Conservation (phyloP, 2,329 filamentous ascomycete species). For the Xylaria sp. region DNA sequence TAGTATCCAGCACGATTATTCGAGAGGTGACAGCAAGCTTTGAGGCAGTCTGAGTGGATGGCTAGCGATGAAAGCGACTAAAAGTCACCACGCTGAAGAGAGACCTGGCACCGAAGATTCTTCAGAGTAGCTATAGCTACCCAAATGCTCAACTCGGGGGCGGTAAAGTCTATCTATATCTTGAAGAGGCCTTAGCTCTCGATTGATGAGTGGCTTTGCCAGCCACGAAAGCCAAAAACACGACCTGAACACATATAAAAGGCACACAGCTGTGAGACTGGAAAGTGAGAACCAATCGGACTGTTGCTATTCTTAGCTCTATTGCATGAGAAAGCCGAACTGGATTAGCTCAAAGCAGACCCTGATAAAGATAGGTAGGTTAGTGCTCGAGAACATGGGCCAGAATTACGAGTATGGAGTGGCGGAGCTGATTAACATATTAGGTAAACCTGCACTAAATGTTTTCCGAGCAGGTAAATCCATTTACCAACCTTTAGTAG, state of each 20-base stretch:
- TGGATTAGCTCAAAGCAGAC: background rate
- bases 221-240: background rate
- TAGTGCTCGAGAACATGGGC: background rate
- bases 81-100: background rate
- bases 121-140: background rate
- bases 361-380: background rate
- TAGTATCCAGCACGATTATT: no score
- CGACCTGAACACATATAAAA: background rate
- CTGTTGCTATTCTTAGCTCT: constrained; percentile 3
- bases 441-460: background rate
- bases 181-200: background rate
- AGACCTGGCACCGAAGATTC: background rate
- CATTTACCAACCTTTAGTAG: background rate
- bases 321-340: background rate
- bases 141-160: background rate
- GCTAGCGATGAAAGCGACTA: background rate
- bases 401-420: background rate
- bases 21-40: background rate
- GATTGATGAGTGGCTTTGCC: background rate
- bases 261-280: background rate
- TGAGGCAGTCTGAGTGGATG: background rate
- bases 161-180: background rate
- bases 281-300: constrained; percentile 1
- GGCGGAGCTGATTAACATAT: background rate
- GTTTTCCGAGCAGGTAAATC: background rate